Conservation (phyloP, 1,284 basidiomycete genomes). For the Puccinia coronata region DNA sequence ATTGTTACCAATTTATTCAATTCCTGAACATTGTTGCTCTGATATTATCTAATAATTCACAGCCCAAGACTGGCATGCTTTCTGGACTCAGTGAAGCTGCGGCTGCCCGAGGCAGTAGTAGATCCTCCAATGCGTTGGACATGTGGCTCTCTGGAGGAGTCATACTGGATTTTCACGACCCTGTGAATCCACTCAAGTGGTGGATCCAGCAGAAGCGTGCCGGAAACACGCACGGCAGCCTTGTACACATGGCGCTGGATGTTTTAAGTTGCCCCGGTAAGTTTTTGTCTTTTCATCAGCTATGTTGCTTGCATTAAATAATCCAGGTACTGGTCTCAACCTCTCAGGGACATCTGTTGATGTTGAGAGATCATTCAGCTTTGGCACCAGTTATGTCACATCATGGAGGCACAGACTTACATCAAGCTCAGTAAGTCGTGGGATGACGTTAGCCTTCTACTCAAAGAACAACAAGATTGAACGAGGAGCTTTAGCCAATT, state of each 20-base stretch:
- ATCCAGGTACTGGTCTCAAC: too few species aligned
- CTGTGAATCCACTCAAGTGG: slow-evolving; percentile 19
- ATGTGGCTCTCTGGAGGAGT: slow-evolving; percentile 3
- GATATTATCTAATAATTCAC: slow-evolving; percentile 25
- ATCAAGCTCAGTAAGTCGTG: neutral
- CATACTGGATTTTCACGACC: neutral
- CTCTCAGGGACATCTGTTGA: neutral
- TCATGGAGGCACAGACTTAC: neutral
- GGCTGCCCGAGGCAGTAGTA: too few species aligned
- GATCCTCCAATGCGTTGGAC: neutral
- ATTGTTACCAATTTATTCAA: neutral
- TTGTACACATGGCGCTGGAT: too few species aligned
- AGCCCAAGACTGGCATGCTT: slow-evolving; percentile 2
- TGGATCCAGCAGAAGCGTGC: neutral
- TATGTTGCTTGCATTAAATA: neutral
- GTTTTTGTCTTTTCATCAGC: neutral
- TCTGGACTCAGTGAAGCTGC: too few species aligned
- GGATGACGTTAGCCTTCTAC: neutral
- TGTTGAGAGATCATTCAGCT: too few species aligned
- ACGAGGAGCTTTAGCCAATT: neutral
- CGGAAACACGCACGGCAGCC: too few species aligned
- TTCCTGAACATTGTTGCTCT: too few species aligned
- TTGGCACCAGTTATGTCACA: neutral
- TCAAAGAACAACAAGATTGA: too few species aligned
- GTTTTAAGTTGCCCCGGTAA: slow-evolving; percentile 18